phyloP scores from a whole-genome alignment of 78 protist genomes.

The Dictyostelium brefeldianum region DNA sequence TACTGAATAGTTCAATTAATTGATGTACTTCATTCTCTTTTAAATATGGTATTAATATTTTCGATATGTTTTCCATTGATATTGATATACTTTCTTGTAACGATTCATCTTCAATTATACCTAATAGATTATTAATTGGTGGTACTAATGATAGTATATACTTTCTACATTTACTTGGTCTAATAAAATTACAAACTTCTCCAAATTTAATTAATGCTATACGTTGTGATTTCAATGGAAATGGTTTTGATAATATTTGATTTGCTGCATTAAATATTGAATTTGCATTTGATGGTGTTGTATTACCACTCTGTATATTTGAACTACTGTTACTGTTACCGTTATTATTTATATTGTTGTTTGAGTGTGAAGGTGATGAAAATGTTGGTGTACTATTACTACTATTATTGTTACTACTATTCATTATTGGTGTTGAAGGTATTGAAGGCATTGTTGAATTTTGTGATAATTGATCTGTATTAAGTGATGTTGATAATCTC shows the following conservation, averaged over 20 bases:
- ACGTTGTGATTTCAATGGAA: slow-evolving; percentile 78
- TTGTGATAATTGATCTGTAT: slow-evolving; percentile 2
- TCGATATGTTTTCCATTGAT: slow-evolving; percentile 61
- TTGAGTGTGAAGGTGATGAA: background rate
- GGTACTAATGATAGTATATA: slow-evolving; percentile 74
- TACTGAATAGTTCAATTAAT: slow-evolving; percentile 40
- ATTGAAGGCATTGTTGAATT: slow-evolving; percentile 4
- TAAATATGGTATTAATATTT: slow-evolving; percentile 49
- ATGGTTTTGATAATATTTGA: slow-evolving; percentile 43
- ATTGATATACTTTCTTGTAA: slow-evolving; percentile 60
- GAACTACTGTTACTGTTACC: background rate
- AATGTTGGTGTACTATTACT: background rate
- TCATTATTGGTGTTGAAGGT: slow-evolving; percentile 14
- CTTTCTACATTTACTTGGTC: slow-evolving; percentile 71
- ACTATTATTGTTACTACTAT: too few relatives aligned
- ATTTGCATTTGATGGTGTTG: background rate
- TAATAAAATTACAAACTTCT: slow-evolving; percentile 72
- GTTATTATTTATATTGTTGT: background rate
- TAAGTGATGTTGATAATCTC: background rate
- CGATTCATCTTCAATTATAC: slow-evolving; percentile 39
- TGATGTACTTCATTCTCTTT: slow-evolving; percentile 71
- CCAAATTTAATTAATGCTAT: slow-evolving; percentile 82
- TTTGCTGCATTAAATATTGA: slow-evolving; percentile 45
- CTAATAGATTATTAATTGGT: slow-evolving; percentile 56
- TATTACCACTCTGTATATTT: background rate